Evolutionary conservation across 306 rosid genomes (phyloP).

Genomic region (Acmispon strigosus): DNA sequence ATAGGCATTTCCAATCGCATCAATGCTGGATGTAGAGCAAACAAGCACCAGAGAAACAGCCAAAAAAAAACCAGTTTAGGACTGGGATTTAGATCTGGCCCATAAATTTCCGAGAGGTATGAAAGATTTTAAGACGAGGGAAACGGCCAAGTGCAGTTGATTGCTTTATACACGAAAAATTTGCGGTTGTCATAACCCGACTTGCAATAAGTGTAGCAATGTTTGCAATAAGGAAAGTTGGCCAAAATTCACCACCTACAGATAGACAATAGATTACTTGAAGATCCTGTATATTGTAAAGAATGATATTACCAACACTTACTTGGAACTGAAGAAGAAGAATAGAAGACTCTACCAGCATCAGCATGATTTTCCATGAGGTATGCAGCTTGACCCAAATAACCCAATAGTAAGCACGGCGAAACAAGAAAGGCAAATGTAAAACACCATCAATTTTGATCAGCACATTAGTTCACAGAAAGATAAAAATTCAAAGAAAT

Average conservation of each 20-base stretch:
- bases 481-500: neutral
- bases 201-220: constrained; percentile 93
- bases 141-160: constrained; percentile 98
- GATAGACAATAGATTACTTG: constrained; percentile 20
- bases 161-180: constrained; percentile 94
- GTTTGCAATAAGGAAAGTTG: constrained; percentile 65
- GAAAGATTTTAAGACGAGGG: constrained; percentile 93
- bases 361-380: constrained; percentile 60
- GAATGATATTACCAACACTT: constrained; percentile 20
- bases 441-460: constrained; percentile 30
- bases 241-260: constrained; percentile 84
- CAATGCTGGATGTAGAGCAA: constrained; percentile 70
- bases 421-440: constrained; percentile 85
- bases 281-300: constrained; percentile 5
- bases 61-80: constrained; percentile 89
- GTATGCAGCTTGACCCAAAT: constrained; percentile 99
- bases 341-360: constrained; percentile 61
- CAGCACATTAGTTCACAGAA: neutral
- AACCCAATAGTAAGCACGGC: constrained; percentile 91
- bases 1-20: constrained; percentile 97
- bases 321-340: constrained; percentile 92
- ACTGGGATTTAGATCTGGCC: constrained; percentile 98
- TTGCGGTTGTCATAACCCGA: constrained; percentile 96
- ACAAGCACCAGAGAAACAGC: constrained; percentile 69
- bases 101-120: constrained; percentile 94